phyloP scores from a whole-genome alignment of 306 rosid genomes.

The Trichosanthes truncata region DNA sequence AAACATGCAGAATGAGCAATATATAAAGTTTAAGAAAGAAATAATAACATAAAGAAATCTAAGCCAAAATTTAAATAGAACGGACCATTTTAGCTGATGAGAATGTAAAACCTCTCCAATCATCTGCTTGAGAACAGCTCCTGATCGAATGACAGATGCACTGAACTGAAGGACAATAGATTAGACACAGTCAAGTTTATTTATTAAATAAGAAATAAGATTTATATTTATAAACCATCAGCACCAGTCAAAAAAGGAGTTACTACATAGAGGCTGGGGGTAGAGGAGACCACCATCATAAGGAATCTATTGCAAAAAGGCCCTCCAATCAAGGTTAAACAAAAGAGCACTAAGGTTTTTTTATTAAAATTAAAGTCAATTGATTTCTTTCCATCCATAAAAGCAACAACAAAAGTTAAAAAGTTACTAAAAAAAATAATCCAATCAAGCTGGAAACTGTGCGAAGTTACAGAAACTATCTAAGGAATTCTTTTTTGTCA shows the following conservation, averaged over 20 bases:
- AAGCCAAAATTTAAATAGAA: conserved; percentile 13
- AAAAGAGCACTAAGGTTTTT: not conserved
- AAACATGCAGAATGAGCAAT: not conserved
- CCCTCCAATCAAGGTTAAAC: not conserved
- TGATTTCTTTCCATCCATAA: not conserved
- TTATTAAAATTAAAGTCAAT: not conserved
- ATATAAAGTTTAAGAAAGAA: not conserved
- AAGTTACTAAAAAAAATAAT: no score
- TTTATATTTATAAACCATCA: not conserved
- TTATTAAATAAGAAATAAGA: not conserved
- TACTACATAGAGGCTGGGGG: not conserved
- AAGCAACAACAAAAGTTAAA: not conserved
- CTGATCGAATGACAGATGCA: conserved; percentile 69
- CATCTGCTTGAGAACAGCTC: conserved; percentile 51
- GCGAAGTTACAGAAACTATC: not conserved
- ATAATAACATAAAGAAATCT: not conserved
- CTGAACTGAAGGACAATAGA: conserved; percentile 44
- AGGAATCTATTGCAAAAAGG: not conserved
- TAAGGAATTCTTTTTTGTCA: not conserved
- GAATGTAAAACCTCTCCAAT: conserved; percentile 67
- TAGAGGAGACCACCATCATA: not conserved
- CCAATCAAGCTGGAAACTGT: not conserved
- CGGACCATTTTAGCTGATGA: conserved; percentile 46
- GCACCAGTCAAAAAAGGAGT: not conserved
- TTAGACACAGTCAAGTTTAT: not conserved